Percentiles rank a stretch among this genome's conserved stretches.
Conservation (phyloP, 2,329 filamentous ascomycete species). For the Xylariaceae sp. region DNA sequence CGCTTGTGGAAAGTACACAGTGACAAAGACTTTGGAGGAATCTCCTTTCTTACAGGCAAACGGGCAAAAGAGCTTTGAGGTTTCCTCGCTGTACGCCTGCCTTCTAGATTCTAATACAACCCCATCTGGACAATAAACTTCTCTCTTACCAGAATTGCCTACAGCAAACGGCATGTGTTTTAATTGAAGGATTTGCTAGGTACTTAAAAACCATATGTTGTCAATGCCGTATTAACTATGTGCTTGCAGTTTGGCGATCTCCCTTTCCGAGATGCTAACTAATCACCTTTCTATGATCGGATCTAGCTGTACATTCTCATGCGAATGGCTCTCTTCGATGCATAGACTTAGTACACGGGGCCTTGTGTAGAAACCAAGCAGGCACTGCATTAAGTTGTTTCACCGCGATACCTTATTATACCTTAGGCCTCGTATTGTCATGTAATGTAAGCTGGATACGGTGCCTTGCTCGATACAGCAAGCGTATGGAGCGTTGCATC, state of each 20-base stretch:
- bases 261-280: background rate
- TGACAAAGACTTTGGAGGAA: slow-evolving; percentile 36
- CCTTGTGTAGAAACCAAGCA: background rate
- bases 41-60: slow-evolving; percentile 33
- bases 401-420: background rate
- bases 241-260: background rate
- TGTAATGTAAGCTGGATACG: background rate
- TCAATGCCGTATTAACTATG: background rate
- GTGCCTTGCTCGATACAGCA: no score
- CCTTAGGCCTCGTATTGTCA: background rate
- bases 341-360: background rate
- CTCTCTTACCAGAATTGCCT: slow-evolving; percentile 11
- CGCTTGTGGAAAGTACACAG: slow-evolving; percentile 46
- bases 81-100: slow-evolving; percentile 44
- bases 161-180: background rate
- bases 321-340: background rate
- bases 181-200: background rate
- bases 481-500: background rate
- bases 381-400: background rate
- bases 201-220: background rate
- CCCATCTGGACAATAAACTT: slow-evolving; percentile 55
- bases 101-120: slow-evolving; percentile 54
- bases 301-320: background rate
- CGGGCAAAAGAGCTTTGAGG: slow-evolving; percentile 44
- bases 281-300: background rate